A percentile compares a stretch with the other conserved stretches of the same genome.
phyloP scores from a whole-genome alignment of 2,329 filamentous ascomycete species.

The Coleophoma crateriformis region DNA sequence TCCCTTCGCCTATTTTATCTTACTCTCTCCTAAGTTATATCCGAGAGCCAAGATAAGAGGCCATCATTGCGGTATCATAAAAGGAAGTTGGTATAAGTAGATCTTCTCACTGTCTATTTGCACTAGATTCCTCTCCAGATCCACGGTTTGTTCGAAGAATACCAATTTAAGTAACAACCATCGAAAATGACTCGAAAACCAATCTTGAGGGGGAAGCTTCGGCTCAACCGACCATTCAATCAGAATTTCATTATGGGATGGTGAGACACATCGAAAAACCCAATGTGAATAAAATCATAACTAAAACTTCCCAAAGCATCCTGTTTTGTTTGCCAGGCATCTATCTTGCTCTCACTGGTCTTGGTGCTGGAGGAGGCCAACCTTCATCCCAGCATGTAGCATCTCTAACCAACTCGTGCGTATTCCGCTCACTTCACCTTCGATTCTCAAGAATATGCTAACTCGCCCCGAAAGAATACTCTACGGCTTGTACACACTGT shows the following conservation, averaged over 20 bases:
- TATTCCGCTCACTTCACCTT: no score
- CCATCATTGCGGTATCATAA: no score
- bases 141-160: background rate
- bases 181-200: no score
- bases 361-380: constrained; percentile 13
- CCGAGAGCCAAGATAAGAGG: no score
- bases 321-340: constrained; percentile 10
- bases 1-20: no score
- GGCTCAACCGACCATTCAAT: background rate
- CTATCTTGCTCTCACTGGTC: constrained; percentile 10
- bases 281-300: background rate
- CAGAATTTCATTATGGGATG: background rate
- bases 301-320: background rate
- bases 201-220: background rate
- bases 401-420: background rate
- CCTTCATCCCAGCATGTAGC: constrained; percentile 5
- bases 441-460: no score
- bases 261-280: background rate
- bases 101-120: no score
- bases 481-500: constrained; percentile 8
- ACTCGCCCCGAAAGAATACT: background rate
- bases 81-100: no score
- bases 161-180: background rate
- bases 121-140: no score
- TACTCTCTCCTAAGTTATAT: no score